A percentile compares a stretch with the other conserved stretches of the same genome.
phyloP scores from a whole-genome alignment of 176 grass and related monocot genomes.

The Oryza nivara region DNA sequence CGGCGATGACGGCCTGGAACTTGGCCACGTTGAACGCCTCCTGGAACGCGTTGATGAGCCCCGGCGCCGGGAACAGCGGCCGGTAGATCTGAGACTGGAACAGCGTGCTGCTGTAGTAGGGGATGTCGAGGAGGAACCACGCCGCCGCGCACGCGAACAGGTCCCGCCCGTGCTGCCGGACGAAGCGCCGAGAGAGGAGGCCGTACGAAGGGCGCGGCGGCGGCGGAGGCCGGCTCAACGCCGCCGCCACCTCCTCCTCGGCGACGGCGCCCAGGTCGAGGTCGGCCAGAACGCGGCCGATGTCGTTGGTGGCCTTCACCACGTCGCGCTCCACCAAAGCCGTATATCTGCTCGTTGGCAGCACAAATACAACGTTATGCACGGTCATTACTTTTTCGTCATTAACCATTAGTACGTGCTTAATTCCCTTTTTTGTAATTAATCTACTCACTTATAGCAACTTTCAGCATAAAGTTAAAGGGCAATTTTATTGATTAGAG shows the following conservation, averaged over 20 bases:
- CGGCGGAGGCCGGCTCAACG: background rate
- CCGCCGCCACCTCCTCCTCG: slow-evolving; percentile 37
- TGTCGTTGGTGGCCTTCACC: slow-evolving; percentile 69
- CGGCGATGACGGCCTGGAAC: slow-evolving; percentile 61
- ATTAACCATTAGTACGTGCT: background rate
- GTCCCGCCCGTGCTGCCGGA: slow-evolving; percentile 32
- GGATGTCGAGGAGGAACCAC: slow-evolving; percentile 56
- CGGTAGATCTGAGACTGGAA: slow-evolving; percentile 56
- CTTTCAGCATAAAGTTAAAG: background rate
- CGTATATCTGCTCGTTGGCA: slow-evolving; percentile 50
- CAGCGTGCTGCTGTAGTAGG: slow-evolving; percentile 58
- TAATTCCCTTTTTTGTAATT: background rate
- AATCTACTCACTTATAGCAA: background rate
- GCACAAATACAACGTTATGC: background rate
- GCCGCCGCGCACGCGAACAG: slow-evolving; percentile 43
- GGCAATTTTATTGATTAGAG: too few species aligned
- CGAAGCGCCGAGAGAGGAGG: slow-evolving; percentile 36
- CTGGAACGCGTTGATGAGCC: slow-evolving; percentile 49
- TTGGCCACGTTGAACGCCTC: slow-evolving; percentile 57
- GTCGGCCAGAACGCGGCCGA: slow-evolving; percentile 42
- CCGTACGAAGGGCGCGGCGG: background rate
- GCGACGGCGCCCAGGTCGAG: slow-evolving; percentile 19
- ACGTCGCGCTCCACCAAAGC: slow-evolving; percentile 66
- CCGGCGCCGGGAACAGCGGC: slow-evolving; percentile 28
- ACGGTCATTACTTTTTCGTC: background rate